Conservation (phyloP, 139 green algal species). For the Tetraselmis striata region DNA sequence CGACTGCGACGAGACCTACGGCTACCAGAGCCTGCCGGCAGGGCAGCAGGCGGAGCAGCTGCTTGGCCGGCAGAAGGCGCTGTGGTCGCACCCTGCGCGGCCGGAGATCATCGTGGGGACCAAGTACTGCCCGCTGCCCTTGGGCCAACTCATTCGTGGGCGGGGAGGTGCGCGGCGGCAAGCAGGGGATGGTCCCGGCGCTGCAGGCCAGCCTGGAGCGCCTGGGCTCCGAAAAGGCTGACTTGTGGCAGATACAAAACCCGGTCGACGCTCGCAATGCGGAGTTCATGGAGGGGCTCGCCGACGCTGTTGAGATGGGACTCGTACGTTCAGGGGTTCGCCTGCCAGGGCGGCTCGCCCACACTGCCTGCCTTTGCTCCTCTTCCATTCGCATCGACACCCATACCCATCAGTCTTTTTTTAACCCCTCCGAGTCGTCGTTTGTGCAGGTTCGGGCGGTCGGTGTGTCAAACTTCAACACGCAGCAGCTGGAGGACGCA, state of each 20-base stretch:
- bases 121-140: conserved; percentile 56
- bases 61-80: conserved; percentile 12
- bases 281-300: not conserved
- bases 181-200: conserved; percentile 21
- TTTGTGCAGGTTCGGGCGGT: conserved; percentile 11
- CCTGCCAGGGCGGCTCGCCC: no score
- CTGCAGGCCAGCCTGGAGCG: conserved; percentile 26
- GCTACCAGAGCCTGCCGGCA: conserved; percentile 41
- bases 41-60: conserved; percentile 34
- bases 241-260: conserved; percentile 15
- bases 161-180: conserved; percentile 25
- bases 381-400: no score
- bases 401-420: no score
- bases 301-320: not conserved
- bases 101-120: conserved; percentile 15
- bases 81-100: not conserved
- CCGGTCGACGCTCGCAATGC: not conserved
- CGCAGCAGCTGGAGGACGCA: conserved; percentile 32
- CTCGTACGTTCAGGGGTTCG: no score
- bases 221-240: conserved; percentile 12
- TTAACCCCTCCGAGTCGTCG: no score
- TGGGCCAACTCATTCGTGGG: conserved; percentile 58
- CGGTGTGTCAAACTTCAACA: conserved; percentile 42
- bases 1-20: conserved; percentile 64
- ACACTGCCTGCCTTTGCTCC: no score